Evolutionary conservation across 306 rosid species (phyloP).

Genomic region (Carpinus fangiana): DNA sequence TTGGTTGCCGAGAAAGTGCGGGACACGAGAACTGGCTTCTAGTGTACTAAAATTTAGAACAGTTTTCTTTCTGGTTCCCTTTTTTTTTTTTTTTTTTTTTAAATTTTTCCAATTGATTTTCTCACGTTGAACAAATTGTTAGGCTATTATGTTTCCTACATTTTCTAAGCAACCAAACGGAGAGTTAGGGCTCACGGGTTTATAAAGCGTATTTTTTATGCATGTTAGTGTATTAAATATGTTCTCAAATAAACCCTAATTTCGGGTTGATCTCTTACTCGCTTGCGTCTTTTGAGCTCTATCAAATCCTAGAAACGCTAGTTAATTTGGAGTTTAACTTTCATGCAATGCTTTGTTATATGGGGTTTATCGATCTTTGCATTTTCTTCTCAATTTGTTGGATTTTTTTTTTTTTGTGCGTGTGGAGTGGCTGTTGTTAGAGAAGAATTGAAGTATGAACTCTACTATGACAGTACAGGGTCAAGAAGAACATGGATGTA

Average conservation of each 20-base stretch:
- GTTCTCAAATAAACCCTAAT: background rate
- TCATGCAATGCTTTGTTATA: background rate
- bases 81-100: background rate
- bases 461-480: background rate
- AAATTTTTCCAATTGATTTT: too few relatives aligned
- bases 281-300: background rate
- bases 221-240: background rate
- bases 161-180: background rate
- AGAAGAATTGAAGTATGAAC: background rate
- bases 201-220: background rate
- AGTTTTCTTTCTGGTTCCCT: background rate
- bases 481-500: background rate
- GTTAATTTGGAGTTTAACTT: background rate
- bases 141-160: background rate
- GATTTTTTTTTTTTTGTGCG: background rate
- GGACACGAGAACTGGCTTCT: background rate
- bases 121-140: background rate
- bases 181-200: background rate
- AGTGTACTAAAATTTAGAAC: background rate
- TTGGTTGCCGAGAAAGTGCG: background rate
- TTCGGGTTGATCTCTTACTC: background rate
- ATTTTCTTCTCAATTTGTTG: background rate
- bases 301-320: background rate
- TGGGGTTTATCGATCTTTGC: background rate
- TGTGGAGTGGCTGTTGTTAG: background rate